These are phyloP conservation scores for Phytopythium vexans DNA, from an alignment of 352 stramenopile genomes.

Conservation along the genomic window DNA sequence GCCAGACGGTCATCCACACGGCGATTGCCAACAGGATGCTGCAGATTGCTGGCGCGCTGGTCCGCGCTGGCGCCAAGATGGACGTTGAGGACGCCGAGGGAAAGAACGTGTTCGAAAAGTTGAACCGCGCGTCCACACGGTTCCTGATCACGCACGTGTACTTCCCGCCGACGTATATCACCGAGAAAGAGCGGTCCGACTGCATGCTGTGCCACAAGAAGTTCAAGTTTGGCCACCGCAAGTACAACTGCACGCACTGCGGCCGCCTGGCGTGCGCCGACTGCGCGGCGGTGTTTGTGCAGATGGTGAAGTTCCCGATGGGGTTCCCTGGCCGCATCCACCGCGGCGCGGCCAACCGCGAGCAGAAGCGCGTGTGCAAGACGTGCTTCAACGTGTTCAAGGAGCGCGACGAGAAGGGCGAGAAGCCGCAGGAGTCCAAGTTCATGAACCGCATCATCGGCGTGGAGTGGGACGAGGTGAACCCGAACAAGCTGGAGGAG, in stretches of 20 bases:
- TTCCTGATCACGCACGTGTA: conserved; percentile 82
- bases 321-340: conserved; percentile 74
- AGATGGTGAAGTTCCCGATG: conserved; percentile 84
- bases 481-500: conserved; percentile 76
- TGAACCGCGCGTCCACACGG: conserved; percentile 66
- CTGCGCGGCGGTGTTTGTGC: conserved; percentile 55
- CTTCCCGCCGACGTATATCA: conserved; percentile 86
- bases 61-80: conserved; percentile 83
- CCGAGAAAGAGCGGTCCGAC: conserved; percentile 74
- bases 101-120: conserved; percentile 84
- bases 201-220: conserved; percentile 88
- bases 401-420: conserved; percentile 63
- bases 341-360: conserved; percentile 54
- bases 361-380: conserved; percentile 82
- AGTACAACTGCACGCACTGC: conserved; percentile 87
- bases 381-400: conserved; percentile 86
- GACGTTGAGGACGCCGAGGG: conserved; percentile 84
- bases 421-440: conserved; percentile 53
- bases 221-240: conserved; percentile 82
- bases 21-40: conserved; percentile 58
- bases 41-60: conserved; percentile 75
- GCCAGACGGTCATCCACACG: conserved; percentile 85
- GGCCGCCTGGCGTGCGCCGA: conserved; percentile 73
- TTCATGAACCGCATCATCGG: conserved; percentile 83
- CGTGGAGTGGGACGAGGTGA: conserved; percentile 89